Percentiles rank a stretch among this genome's conserved stretches.
Evolutionary conservation across 2,329 filamentous ascomycete genomes (phyloP).

Genomic region (Pseudohalonectria lignicola): DNA sequence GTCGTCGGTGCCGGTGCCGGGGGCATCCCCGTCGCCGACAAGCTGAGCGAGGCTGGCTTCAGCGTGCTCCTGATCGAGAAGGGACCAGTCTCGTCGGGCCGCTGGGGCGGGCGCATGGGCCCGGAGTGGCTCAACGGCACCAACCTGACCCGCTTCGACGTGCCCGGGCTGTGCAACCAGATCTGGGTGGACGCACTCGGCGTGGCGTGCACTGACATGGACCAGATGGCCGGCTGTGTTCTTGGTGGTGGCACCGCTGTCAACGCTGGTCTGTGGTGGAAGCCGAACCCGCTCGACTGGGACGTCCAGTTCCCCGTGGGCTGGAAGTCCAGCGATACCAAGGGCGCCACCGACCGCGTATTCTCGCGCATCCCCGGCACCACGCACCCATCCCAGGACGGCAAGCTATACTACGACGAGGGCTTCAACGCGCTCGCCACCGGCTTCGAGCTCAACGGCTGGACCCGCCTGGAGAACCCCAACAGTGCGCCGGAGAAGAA

Average conservation of each 20-base stretch:
- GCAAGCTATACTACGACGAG: slow-evolving; percentile 54
- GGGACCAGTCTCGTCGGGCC: slow-evolving; percentile 43
- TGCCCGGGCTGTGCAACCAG: slow-evolving; percentile 55
- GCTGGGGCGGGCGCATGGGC: slow-evolving; percentile 46
- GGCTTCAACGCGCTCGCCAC: slow-evolving; percentile 51
- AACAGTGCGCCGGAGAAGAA: slow-evolving; percentile 47
- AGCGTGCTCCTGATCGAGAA: slow-evolving; percentile 47
- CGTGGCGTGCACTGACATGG: slow-evolving; percentile 52
- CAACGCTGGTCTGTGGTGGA: slow-evolving; percentile 57
- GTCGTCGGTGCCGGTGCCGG: slow-evolving; percentile 49
- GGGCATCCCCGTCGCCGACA: slow-evolving; percentile 47
- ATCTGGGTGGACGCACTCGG: slow-evolving; percentile 50
- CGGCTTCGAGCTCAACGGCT: slow-evolving; percentile 48
- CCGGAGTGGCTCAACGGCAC: slow-evolving; percentile 46
- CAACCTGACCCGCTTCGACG: slow-evolving; percentile 52
- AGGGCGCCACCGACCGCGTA: slow-evolving; percentile 44
- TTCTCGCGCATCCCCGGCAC: slow-evolving; percentile 64
- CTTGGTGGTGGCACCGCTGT: slow-evolving; percentile 48
- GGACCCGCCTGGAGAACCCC: slow-evolving; percentile 43
- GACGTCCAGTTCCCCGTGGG: slow-evolving; percentile 62
- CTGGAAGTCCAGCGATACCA: slow-evolving; percentile 57
- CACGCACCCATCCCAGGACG: slow-evolving; percentile 53
- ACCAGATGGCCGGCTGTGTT: slow-evolving; percentile 57
- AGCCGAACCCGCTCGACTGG: slow-evolving; percentile 52
- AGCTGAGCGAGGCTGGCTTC: slow-evolving; percentile 47